Percentiles rank a stretch among this genome's conserved stretches.
These are phyloP conservation scores for Sphagnurus paluster DNA, from an alignment of 1,284 basidiomycete species.

Conservation along the genomic window DNA sequence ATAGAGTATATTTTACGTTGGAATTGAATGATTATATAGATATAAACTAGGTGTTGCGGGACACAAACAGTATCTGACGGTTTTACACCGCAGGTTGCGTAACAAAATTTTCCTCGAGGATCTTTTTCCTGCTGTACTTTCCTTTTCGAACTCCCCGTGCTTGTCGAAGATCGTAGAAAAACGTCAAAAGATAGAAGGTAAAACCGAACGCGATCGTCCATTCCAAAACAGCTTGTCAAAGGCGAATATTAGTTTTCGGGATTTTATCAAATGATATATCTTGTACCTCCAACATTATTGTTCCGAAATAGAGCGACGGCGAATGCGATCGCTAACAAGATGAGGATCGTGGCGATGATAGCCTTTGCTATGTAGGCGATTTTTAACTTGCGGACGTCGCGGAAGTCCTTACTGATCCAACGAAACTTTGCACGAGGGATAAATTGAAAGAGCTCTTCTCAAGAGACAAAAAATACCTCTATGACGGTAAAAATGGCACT, in stretches of 20 bases:
- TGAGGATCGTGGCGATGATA: constrained; percentile 54
- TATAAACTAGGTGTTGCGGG: not conserved
- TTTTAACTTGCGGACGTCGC: constrained; percentile 44
- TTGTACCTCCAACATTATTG: constrained; percentile 51
- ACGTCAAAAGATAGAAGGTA: constrained; percentile 69
- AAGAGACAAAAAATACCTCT: constrained; percentile 44
- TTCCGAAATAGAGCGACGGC: constrained; percentile 48
- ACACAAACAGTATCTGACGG: constrained; percentile 1
- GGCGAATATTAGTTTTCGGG: not conserved
- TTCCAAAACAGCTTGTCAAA: constrained; percentile 55
- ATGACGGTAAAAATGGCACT: constrained; percentile 70
- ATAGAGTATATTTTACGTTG: too few species aligned
- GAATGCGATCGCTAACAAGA: constrained; percentile 63
- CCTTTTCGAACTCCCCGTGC: constrained; percentile 47
- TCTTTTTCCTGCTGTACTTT: constrained; percentile 27
- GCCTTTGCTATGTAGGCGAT: constrained; percentile 64
- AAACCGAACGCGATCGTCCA: constrained; percentile 74
- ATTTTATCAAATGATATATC: not conserved
- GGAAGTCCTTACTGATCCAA: constrained; percentile 62
- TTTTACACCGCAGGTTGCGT: too few species aligned
- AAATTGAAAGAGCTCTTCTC: not conserved
- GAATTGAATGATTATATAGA: not conserved
- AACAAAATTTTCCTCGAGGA: too few species aligned
- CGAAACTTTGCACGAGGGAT: constrained; percentile 44
- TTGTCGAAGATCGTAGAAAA: constrained; percentile 63